phyloP scores from a whole-genome alignment of 2,329 filamentous ascomycete genomes.

The Exutisphaerella laricina region DNA sequence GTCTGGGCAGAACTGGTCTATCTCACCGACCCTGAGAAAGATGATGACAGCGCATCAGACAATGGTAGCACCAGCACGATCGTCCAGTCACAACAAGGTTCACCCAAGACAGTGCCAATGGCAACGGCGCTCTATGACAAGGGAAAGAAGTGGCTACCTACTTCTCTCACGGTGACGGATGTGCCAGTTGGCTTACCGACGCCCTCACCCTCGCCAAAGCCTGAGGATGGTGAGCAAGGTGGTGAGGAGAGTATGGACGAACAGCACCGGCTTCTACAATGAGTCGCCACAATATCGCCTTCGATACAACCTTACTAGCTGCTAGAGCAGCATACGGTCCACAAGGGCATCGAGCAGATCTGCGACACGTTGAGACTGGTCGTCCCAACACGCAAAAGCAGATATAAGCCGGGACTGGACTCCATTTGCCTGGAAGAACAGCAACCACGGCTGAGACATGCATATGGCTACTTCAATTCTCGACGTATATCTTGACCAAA shows the following conservation, averaged over 20 bases:
- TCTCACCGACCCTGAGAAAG: constrained; percentile 20
- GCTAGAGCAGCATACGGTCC: background rate
- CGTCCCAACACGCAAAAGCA: background rate
- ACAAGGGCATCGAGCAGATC: background rate
- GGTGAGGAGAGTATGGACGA: constrained; percentile 4
- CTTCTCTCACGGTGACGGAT: constrained; percentile 27
- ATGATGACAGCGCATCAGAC: constrained; percentile 21
- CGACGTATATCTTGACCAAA: background rate
- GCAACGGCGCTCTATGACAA: constrained; percentile 28
- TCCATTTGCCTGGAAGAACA: background rate
- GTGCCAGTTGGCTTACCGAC: constrained; percentile 23
- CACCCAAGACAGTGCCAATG: constrained; percentile 28
- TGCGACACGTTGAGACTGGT: background rate
- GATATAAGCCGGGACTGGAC: background rate
- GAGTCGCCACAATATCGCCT: background rate
- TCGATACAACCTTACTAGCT: constrained; percentile 1
- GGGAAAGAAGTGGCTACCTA: constrained; percentile 29
- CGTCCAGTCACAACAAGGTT: constrained; percentile 14
- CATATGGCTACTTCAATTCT: background rate
- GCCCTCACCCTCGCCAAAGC: constrained; percentile 14
- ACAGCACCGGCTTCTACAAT: constrained; percentile 4
- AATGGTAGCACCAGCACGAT: constrained; percentile 19
- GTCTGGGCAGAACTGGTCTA: constrained; percentile 80
- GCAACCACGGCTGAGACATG: constrained; percentile 5
- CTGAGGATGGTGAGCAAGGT: constrained; percentile 7